Evolutionary conservation across 768 basidiomycete species (phyloP).

Genomic region (Tylopilus sp.): DNA sequence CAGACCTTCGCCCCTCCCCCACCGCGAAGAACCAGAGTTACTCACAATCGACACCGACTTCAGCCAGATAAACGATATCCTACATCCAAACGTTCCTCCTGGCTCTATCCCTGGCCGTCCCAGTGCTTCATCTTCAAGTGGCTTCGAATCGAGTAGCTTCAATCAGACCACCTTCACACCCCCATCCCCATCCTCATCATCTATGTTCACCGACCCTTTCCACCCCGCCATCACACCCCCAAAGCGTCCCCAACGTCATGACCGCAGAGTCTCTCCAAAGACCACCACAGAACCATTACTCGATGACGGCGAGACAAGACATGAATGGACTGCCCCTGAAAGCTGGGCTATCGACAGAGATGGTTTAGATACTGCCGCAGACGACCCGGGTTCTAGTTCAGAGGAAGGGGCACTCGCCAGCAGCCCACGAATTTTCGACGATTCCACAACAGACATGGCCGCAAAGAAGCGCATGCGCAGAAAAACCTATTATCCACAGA

Average conservation of each 20-base stretch:
- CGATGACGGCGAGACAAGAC: conserved; percentile 23
- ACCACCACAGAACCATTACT: conserved; percentile 21
- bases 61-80: conserved; percentile 78
- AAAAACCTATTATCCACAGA: conserved; percentile 23
- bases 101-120: conserved; percentile 13
- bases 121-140: conserved; percentile 16
- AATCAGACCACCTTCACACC: conserved; percentile 39
- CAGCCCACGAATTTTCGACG: conserved; percentile 17
- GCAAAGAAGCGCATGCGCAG: conserved; percentile 24
- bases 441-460: conserved; percentile 8
- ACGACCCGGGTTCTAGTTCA: conserved; percentile 41
- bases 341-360: conserved; percentile 70
- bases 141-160: conserved; percentile 30
- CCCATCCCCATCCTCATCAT: conserved; percentile 35
- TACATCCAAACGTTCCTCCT: conserved; percentile 39
- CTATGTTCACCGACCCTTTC: conserved; percentile 39
- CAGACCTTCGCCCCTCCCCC: conserved; percentile 15
- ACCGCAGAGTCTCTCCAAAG: conserved; percentile 54
- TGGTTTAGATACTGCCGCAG: conserved; percentile 34
- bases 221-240: conserved; percentile 12
- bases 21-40: conserved; percentile 29
- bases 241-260: conserved; percentile 25
- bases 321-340: conserved; percentile 65
- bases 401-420: conserved; percentile 27
- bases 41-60: conserved; percentile 27